Evolutionary conservation across 2,329 filamentous ascomycete species (phyloP), one percentile per base, ranked within the genome.

Genomic region (Pseudovirgaria hyperparasitica): DNA sequence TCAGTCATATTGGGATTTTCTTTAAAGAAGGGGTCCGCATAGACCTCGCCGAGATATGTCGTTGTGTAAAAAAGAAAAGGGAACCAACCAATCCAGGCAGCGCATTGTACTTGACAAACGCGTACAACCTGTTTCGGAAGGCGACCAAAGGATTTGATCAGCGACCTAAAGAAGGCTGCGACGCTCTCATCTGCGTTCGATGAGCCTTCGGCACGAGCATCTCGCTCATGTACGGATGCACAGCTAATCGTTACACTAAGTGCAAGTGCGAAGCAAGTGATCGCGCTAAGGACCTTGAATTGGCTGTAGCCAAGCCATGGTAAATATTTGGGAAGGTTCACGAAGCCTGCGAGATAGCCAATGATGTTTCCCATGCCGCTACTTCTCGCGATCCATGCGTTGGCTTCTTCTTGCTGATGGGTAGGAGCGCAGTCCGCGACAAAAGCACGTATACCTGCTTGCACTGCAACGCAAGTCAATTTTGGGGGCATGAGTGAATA

Each of bases 61-160:
- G 85, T 92, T 5, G 84, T 84, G 60, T 96, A 96, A 58, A 92
- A 94, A 3, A 96, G 66, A 52, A 93, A 85, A 1, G 86, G 86
- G 44, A 94, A 96, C 72, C 87, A 94, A 27, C 84, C 87, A 30
- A 94, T 76, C 86, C 86, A 96, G 5, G 84, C 82, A 34, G 76
- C 86, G 43, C 63, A 57, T 29, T 64, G 60, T 1, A 62, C 59
- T 27, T 55, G 43, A 31, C 86, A 94, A 19, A 94, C 82, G 36
- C 72, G 76, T 35, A 69, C 69, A 37, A 90, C 84, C 53, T 92
- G 85, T 1, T 76, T 76, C 1, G 87, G 86, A 5, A 96, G 63
- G 20, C 75, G 70, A 42, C 68, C 72, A 37, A 93, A 79, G 0
- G 85, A 85, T 25, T 65, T 70, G 49, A 79, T 76, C 3, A 93